These are phyloP conservation scores for Cryptococcus neoformans DNA, from an alignment of 1,284 basidiomycete species.

Conservation along the genomic window DNA sequence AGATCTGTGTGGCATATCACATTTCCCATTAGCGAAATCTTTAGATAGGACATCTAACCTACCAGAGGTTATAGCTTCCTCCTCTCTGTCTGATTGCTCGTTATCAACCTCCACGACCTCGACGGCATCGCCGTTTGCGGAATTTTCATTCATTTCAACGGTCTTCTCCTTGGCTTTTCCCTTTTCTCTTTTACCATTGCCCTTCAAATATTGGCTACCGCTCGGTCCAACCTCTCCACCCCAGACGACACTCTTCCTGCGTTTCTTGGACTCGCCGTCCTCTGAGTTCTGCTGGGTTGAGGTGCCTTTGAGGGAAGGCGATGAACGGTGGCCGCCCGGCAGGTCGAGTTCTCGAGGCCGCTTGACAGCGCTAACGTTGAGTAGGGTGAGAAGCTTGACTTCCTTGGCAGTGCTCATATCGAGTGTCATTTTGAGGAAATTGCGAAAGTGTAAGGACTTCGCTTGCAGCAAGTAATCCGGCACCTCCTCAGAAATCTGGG, in stretches of 20 bases:
- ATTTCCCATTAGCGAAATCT: not conserved
- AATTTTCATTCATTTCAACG: constrained; percentile 11
- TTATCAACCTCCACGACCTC: constrained; percentile 15
- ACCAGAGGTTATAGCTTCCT: constrained; percentile 12
- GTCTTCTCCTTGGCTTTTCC: constrained; percentile 18
- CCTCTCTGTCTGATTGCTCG: constrained; percentile 20
- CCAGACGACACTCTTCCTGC: constrained; percentile 40
- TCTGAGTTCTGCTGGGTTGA: not conserved
- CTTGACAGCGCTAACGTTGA: constrained; percentile 83
- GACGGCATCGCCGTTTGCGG: constrained; percentile 5
- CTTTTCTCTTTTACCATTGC: constrained; percentile 12
- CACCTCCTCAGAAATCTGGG: too few species aligned
- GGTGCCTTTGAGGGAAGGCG: constrained; percentile 46
- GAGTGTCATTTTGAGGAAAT: not conserved
- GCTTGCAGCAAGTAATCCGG: too few species aligned
- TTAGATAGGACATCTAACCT: not conserved
- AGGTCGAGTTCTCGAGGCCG: constrained; percentile 51
- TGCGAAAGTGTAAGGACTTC: too few species aligned
- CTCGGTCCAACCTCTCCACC: constrained; percentile 48
- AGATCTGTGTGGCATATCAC: constrained; percentile 30
- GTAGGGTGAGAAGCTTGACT: constrained; percentile 75
- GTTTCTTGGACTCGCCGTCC: constrained; percentile 17
- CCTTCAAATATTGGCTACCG: constrained; percentile 34
- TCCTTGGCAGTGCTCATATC: constrained; percentile 60
- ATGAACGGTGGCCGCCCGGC: constrained; percentile 50